A percentile compares a stretch with the other conserved stretches of the same genome.
Conservation (phyloP, 371 early-diverging fungal species). For the Mortierella sp. region DNA sequence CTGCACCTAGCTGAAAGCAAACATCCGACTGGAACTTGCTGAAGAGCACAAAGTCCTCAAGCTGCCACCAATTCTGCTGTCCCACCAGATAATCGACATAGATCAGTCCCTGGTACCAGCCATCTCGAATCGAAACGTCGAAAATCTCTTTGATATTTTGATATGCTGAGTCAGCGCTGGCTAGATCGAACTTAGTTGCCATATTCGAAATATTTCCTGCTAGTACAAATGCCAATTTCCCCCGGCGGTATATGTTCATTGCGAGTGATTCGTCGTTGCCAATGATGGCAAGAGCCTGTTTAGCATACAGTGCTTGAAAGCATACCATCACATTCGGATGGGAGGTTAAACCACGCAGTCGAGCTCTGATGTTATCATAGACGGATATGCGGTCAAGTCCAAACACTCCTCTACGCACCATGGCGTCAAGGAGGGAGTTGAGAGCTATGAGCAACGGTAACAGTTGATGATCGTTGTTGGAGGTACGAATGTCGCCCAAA, state of each 20-base stretch:
- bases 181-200: neutral
- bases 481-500: neutral
- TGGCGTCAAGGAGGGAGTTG: conserved; percentile 1
- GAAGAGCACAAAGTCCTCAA: conserved; percentile 2
- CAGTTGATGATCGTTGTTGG: neutral
- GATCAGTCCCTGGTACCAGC: conserved; percentile 3
- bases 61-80: neutral
- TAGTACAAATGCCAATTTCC: neutral
- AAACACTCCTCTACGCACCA: neutral
- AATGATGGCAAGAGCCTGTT: neutral
- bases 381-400: neutral
- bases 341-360: neutral
- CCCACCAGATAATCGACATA: neutral
- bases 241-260: conserved; percentile 2
- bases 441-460: neutral
- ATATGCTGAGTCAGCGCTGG: neutral
- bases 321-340: neutral
- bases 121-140: neutral
- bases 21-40: neutral
- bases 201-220: neutral
- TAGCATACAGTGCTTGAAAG: conserved; percentile 2
- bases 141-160: neutral
- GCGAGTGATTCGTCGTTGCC: conserved; percentile 7
- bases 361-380: neutral
- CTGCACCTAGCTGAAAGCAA: neutral